Conservation (phyloP, 495 filamentous ascomycete species). For the Aspergillus cavernicola region DNA sequence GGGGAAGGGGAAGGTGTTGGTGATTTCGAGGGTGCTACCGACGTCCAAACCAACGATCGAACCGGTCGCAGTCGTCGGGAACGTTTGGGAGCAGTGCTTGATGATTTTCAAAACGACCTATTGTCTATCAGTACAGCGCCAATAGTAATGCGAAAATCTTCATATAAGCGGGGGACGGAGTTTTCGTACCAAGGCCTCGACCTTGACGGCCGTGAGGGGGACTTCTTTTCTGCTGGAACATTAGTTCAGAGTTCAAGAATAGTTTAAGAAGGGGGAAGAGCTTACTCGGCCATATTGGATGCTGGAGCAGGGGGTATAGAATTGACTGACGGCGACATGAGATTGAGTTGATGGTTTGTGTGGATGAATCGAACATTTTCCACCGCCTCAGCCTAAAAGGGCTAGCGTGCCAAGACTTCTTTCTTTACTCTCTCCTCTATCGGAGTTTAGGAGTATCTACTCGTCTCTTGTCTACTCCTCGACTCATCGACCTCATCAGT, state of each 20-base stretch:
- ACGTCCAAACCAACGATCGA: constrained; percentile 91
- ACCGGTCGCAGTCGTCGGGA: constrained; percentile 86
- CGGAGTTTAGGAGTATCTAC: no score
- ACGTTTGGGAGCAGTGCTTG: constrained; percentile 81
- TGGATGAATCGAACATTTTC: constrained; percentile 38
- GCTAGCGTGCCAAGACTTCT: constrained; percentile 30
- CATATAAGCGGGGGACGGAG: constrained; percentile 30
- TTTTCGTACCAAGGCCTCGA: constrained; percentile 72
- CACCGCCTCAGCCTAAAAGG: constrained; percentile 24
- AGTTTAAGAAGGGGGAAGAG: background rate
- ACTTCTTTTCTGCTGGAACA: constrained; percentile 47
- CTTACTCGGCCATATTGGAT: constrained; percentile 48
- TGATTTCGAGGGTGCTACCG: constrained; percentile 78
- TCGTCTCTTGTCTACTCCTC: no score
- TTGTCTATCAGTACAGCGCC: constrained; percentile 2
- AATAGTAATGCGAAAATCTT: constrained; percentile 8
- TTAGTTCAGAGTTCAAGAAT: constrained; percentile 10
- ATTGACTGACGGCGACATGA: constrained; percentile 19
- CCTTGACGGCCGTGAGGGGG: constrained; percentile 73
- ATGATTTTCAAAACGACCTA: constrained; percentile 97
- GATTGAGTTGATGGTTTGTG: constrained; percentile 41
- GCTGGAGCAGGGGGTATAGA: constrained; percentile 23
- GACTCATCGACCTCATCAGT: no score
- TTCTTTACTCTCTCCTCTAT: background rate
- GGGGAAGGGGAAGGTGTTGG: constrained; percentile 93